Base-by-base conservation (phyloP, 108 stramenopile species). In the Skeletonema marinoi region DNA sequence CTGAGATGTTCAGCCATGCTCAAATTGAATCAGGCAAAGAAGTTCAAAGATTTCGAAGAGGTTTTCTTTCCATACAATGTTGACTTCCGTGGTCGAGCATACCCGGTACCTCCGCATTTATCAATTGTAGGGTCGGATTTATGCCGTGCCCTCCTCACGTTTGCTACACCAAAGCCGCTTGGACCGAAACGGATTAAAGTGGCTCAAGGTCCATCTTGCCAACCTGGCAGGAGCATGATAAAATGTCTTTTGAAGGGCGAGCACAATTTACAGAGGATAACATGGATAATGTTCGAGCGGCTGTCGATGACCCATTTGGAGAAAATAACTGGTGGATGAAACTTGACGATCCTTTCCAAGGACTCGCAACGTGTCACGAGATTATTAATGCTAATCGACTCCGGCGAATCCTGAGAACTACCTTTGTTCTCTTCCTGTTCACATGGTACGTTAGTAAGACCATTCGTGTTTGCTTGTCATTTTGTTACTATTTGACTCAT, bases 1-100 rank as follows among this genome's bases (percentile, higher is more conserved):
- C 87, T 96, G 7, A 82, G 97, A 32, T 98, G 96, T 78, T 96
- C 96, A 36, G 89, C 90, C 7, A 82, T 78, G 58, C 74, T 97
- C 31, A 99, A 98, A 78, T 63, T 99, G 33, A 79, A 86, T 60
- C 91, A 97, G 69, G 98, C 97, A 0, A 78, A 93, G 25, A 80
- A 92, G 70, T 97, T 98, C 80, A 70, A 83, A 77, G 88, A 97
- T 44, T 94, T 90, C 66, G 90, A 92, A 30, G 76, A 81, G 66
- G 91, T 99, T 36, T 99, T 92, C 85, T 99, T 99, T 71, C 98
- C 98, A 9, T 98, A 98, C 93, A 99, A 99, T 82, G 82, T 99
- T 69, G 99, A 99, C 79, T 99, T 99, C 78, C 87, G 99, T 13
- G 98, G 99, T 17, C 86, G 99, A 13, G 98, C 97, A 13, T 97